phyloP scores from a whole-genome alignment of 2,329 filamentous ascomycete species.

The Lecanicillium sp. region DNA sequence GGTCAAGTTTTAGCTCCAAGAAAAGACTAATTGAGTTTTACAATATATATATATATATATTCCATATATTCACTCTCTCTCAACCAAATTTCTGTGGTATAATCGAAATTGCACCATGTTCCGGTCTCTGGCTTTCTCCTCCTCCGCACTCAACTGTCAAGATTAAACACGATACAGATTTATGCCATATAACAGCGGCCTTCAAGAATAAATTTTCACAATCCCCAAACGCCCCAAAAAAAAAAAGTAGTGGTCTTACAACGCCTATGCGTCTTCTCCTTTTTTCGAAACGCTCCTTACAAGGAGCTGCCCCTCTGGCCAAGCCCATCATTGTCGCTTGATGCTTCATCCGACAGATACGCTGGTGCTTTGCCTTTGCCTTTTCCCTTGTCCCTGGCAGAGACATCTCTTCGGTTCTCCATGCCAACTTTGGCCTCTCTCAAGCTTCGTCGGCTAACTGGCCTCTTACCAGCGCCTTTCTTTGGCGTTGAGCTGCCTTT shows the following conservation, averaged over 20 bases:
- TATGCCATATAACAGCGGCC: too few relatives aligned
- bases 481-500: slow-evolving; percentile 17
- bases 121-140: too few relatives aligned
- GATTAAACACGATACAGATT: too few relatives aligned
- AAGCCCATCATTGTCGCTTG: slow-evolving; percentile 16
- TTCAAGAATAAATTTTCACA: too few relatives aligned
- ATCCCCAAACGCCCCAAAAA: background rate
- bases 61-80: too few relatives aligned
- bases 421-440: slow-evolving; percentile 28
- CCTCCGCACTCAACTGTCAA: too few relatives aligned
- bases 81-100: too few relatives aligned
- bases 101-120: too few relatives aligned
- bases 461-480: slow-evolving; percentile 19
- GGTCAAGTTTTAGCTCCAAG: too few relatives aligned
- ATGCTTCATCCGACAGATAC: slow-evolving; percentile 27
- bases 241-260: too few relatives aligned
- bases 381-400: slow-evolving; percentile 39
- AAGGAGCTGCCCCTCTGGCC: slow-evolving; percentile 33
- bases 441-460: slow-evolving; percentile 31
- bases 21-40: too few relatives aligned
- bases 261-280: background rate
- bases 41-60: too few relatives aligned
- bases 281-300: slow-evolving; percentile 15
- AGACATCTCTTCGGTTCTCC: slow-evolving; percentile 19
- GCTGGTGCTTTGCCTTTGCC: slow-evolving; percentile 14